Evolutionary conservation across 805 yeast genomes (phyloP).

Genomic region (Cyberlindnera mycetangii): DNA sequence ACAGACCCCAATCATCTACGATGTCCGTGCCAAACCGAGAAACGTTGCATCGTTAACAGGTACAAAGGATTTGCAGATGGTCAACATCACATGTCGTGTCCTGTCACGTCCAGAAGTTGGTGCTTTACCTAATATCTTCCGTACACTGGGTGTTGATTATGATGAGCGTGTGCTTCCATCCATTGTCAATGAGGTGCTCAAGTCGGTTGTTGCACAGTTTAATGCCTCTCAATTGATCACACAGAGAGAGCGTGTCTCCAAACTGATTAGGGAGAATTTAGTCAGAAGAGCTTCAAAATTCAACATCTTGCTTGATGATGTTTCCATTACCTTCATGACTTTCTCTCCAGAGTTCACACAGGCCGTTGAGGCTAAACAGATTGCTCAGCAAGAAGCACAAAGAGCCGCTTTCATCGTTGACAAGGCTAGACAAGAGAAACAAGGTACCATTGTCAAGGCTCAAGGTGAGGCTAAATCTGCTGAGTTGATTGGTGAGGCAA

Average conservation of each 20-base stretch:
- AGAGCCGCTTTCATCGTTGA: slow-evolving; percentile 97
- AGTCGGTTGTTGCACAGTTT: slow-evolving; percentile 96
- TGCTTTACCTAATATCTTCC: slow-evolving; percentile 78
- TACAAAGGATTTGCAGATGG: slow-evolving; percentile 98
- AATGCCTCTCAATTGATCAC: slow-evolving; percentile 97
- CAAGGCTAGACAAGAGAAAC: slow-evolving; percentile 96
- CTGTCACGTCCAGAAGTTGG: slow-evolving; percentile 81
- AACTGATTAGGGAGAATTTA: slow-evolving; percentile 85
- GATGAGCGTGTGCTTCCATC: slow-evolving; percentile 97
- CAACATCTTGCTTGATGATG: slow-evolving; percentile 88
- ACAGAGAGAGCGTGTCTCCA: slow-evolving; percentile 95
- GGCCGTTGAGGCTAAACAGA: slow-evolving; percentile 98
- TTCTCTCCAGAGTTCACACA: slow-evolving; percentile 96
- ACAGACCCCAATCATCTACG: slow-evolving; percentile 88
- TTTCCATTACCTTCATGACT: slow-evolving; percentile 93
- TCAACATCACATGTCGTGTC: slow-evolving; percentile 97
- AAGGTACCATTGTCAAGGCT: slow-evolving; percentile 93
- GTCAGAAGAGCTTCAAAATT: slow-evolving; percentile 89
- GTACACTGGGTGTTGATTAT: slow-evolving; percentile 92
- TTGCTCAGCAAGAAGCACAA: slow-evolving; percentile 99
- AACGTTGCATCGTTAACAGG: slow-evolving; percentile 95
- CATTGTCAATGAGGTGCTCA: slow-evolving; percentile 96
- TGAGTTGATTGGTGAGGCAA: slow-evolving; percentile 97
- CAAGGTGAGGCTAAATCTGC: slow-evolving; percentile 99
- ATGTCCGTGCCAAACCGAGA: slow-evolving; percentile 96